Percentiles rank a stretch among this genome's conserved stretches.
phyloP scores from a whole-genome alignment of 2,329 filamentous ascomycete genomes.

The Exophiala aquamarina region DNA sequence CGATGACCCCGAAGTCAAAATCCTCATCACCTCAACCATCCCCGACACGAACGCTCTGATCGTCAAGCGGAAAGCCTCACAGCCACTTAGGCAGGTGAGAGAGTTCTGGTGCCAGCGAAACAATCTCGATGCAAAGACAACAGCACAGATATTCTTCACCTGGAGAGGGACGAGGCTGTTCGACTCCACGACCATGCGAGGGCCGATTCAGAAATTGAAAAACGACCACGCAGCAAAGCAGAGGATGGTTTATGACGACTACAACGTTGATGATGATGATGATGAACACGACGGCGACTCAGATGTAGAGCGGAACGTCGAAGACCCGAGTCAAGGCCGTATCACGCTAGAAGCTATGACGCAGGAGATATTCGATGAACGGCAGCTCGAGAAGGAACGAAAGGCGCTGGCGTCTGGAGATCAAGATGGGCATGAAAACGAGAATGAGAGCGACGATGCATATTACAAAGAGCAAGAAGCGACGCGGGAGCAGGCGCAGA shows the following conservation, averaged over 20 bases:
- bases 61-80: conserved; percentile 66
- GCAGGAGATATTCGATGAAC: conserved; percentile 57
- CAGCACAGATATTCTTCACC: conserved; percentile 68
- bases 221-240: conserved; percentile 11
- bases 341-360: conserved; percentile 81
- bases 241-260: neutral
- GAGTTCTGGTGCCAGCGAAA: conserved; percentile 69
- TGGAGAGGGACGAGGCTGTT: conserved; percentile 75
- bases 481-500: conserved; percentile 20
- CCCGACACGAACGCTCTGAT: conserved; percentile 60
- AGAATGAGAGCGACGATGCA: neutral
- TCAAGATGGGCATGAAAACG: conserved; percentile 1
- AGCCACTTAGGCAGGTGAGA: conserved; percentile 66
- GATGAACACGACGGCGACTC: conserved; percentile 31
- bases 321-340: conserved; percentile 52
- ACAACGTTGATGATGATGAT: conserved; percentile 49
- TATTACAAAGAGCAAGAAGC: conserved; percentile 18
- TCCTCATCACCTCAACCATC: conserved; percentile 69
- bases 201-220: conserved; percentile 52
- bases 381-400: conserved; percentile 50
- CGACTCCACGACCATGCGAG: conserved; percentile 70
- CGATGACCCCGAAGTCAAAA: conserved; percentile 55
- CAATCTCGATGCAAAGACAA: conserved; percentile 48
- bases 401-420: conserved; percentile 29
- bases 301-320: conserved; percentile 24